Evolutionary conservation across 805 yeast genomes (phyloP), one percentile per base, ranked within the genome.

Genomic region (Saccharomycopsis oosterbeekiorum): DNA sequence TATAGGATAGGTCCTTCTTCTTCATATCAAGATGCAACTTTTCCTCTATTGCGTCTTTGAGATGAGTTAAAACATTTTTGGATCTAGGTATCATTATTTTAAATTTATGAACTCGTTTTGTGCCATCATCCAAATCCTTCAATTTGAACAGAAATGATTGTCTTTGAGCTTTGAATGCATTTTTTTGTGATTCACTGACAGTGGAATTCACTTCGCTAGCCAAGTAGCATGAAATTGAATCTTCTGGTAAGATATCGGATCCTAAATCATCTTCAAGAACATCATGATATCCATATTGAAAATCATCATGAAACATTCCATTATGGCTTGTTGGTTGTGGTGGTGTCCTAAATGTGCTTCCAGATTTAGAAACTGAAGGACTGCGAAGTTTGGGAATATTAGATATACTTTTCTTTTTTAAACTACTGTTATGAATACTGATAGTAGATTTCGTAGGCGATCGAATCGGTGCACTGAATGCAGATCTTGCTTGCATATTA

Each of bases 1-100:
- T 65, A 60, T 76, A 77, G 39, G 75, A 70, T 11, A 77, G 59
- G 21, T 74, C 74, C 60, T 71, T 68, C 1, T 43, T 47, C n/a
- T 61, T 64, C 0, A 62, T 53, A 17, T 64, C 59, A 26, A 67
- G 50, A 2, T 65, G 62, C 14, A 75, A 56, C 58, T 65, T 70
- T 12, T 60, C 66, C 21, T 61, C 61, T 34, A 71, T 65, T 39
- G 71, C 72, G 5, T 26, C 9, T 57, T 67, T 65, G 50, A 71
- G 64, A 36, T 70, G 56, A 10, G 67, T 65, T n/a, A 65, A 50
- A 5, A 63, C 54, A 41, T 59, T 61, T 41, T 66, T 68, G 15
- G 69, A 56, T 41, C 68, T 69, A 4, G 63, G 65, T 41, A 61
- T 60, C 55, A 68, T 64, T 29, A 29, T 60, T 60, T 17, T 63